Conservation (phyloP, 2,329 filamentous ascomycete species). For the Xylariaceae sp. region DNA sequence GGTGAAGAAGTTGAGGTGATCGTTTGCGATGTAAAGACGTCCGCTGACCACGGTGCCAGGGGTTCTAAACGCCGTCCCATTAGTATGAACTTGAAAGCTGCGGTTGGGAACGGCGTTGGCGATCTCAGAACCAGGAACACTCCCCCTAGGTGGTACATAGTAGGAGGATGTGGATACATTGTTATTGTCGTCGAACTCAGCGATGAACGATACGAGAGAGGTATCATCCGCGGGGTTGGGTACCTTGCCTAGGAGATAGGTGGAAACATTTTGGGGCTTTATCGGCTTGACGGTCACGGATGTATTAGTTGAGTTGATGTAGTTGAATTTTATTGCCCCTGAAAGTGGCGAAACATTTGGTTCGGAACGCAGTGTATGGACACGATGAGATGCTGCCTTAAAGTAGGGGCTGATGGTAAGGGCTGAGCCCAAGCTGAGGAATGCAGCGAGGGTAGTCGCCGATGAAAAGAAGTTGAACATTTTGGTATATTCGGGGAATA, state of each 20-base stretch:
- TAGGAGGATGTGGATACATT: conserved; percentile 10
- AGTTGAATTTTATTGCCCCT: neutral
- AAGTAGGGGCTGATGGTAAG: too few species aligned
- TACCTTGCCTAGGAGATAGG: conserved; percentile 7
- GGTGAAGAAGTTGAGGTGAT: conserved; percentile 9
- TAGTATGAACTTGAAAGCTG: neutral
- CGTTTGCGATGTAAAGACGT: conserved; percentile 16
- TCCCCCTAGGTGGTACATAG: conserved; percentile 4
- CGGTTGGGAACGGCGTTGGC: neutral
- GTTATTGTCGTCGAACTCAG: neutral
- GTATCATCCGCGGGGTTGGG: neutral
- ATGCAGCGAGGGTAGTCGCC: too few species aligned
- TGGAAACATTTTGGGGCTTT: neutral
- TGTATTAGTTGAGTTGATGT: neutral
- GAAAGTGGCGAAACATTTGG: neutral
- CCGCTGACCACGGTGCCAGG: conserved; percentile 14
- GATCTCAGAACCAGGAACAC: neutral
- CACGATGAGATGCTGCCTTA: too few species aligned
- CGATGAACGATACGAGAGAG: conserved; percentile 1
- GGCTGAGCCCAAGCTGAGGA: too few species aligned
- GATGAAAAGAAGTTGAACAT: too few species aligned
- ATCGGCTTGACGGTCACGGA: neutral
- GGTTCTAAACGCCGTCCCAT: conserved; percentile 10
- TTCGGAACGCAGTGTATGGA: too few species aligned
- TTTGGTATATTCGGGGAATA: too few species aligned